A percentile compares a stretch with the other conserved stretches of the same genome.
phyloP scores from a whole-genome alignment of 2,329 filamentous ascomycete genomes.

The Xylariaceae sp. region DNA sequence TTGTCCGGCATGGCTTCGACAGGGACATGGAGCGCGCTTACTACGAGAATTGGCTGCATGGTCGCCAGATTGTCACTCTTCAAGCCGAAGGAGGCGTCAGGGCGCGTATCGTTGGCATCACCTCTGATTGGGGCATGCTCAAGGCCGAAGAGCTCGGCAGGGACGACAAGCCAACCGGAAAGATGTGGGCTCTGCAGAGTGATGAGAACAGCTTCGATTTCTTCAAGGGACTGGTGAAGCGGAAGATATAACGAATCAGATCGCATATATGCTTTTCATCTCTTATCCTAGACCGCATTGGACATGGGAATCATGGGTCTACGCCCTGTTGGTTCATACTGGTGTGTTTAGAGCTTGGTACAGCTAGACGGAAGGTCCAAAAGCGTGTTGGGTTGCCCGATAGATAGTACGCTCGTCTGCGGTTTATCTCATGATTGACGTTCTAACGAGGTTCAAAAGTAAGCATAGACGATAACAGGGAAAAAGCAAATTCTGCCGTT shows the following conservation, averaged over 20 bases:
- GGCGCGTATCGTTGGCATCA: constrained; percentile 81
- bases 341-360: too few relatives aligned
- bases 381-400: too few relatives aligned
- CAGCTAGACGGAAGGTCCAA: too few relatives aligned
- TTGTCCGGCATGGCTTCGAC: constrained; percentile 72
- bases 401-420: too few relatives aligned
- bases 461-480: too few relatives aligned
- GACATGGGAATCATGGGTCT: too few relatives aligned
- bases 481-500: too few relatives aligned
- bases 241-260: constrained; percentile 52
- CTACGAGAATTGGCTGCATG: constrained; percentile 83
- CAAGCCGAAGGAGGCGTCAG: constrained; percentile 73
- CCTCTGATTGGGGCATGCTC: constrained; percentile 83
- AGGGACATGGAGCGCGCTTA: constrained; percentile 68
- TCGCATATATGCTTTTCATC: too few relatives aligned
- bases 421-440: too few relatives aligned
- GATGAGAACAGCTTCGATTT: constrained; percentile 99
- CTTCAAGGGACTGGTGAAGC: constrained; percentile 79
- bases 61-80: constrained; percentile 64
- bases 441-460: too few relatives aligned
- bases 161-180: constrained; percentile 70
- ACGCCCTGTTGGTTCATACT: too few relatives aligned
- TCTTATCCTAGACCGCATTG: too few relatives aligned
- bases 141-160: constrained; percentile 76
- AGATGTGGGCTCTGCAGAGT: constrained; percentile 79